Conservation (phyloP, 176 grass and related monocot genomes). For the Chloris gayana region DNA sequence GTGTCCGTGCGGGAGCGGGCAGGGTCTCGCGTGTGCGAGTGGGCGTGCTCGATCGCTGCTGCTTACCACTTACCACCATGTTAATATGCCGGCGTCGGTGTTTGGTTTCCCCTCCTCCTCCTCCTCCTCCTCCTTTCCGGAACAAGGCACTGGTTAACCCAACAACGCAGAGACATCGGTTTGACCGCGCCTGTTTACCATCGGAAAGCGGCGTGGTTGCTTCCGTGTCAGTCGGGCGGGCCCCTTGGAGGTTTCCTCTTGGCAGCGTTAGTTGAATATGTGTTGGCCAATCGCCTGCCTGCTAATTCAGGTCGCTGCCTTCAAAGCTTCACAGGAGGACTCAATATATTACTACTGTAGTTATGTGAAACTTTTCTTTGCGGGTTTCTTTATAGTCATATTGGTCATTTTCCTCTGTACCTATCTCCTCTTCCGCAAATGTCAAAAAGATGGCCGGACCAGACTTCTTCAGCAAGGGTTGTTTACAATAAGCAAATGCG, state of each 20-base stretch:
- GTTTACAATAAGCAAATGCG: slow-evolving; percentile 30
- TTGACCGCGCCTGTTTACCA: slow-evolving; percentile 21
- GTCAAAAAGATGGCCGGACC: neutral
- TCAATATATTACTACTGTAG: neutral
- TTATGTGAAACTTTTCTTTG: neutral
- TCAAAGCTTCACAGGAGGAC: neutral
- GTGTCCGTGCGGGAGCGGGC: slow-evolving; percentile 7
- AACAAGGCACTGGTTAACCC: neutral
- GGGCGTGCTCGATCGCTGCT: slow-evolving; percentile 24
- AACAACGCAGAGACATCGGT: neutral
- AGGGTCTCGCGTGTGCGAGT: slow-evolving; percentile 26
- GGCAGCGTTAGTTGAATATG: slow-evolving; percentile 33
- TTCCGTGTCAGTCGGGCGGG: neutral
- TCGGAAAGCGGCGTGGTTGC: neutral
- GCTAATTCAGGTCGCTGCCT: slow-evolving; percentile 10
- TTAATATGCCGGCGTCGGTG: neutral
- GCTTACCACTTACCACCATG: neutral
- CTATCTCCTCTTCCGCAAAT: neutral
- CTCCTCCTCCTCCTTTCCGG: neutral
- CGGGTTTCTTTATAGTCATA: too few species aligned
- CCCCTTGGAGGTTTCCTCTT: slow-evolving; percentile 32
- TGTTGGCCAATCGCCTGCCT: slow-evolving; percentile 2
- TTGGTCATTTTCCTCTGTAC: neutral
- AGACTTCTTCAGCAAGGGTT: slow-evolving; percentile 20
- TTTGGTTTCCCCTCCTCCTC: too few species aligned